phyloP scores from a whole-genome alignment of 2,329 filamentous ascomycete species.

The Curvularia sp. region DNA sequence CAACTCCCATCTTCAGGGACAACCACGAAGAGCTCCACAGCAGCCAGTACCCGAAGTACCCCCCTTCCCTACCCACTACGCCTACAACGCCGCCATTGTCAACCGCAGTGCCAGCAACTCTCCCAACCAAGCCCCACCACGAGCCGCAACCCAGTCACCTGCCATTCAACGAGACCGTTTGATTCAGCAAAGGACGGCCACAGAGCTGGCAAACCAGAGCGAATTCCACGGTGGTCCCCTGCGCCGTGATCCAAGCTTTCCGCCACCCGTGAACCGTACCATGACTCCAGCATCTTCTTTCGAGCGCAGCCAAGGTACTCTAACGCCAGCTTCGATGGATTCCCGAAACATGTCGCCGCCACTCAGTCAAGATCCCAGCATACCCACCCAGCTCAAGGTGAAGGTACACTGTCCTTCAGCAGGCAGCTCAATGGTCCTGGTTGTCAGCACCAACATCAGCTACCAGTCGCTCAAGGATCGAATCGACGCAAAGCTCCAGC shows the following conservation, averaged over 20 bases:
- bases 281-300: conserved; percentile 51
- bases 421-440: conserved; percentile 90
- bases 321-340: conserved; percentile 49
- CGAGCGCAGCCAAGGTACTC: conserved; percentile 44
- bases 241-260: conserved; percentile 42
- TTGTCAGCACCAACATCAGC: conserved; percentile 93
- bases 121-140: conserved; percentile 73
- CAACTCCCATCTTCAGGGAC: conserved; percentile 65
- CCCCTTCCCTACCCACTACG: conserved; percentile 64
- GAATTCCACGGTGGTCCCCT: conserved; percentile 40
- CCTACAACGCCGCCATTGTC: conserved; percentile 66
- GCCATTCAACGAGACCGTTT: conserved; percentile 68
- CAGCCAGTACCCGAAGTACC: conserved; percentile 53
- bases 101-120: conserved; percentile 84
- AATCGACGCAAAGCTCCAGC: conserved; percentile 91
- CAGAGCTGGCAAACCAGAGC: conserved; percentile 52
- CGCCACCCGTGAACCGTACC: conserved; percentile 36
- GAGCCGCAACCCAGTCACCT: conserved; percentile 74
- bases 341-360: conserved; percentile 51
- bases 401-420: conserved; percentile 83
- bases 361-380: conserved; percentile 39
- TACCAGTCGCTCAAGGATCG: conserved; percentile 93
- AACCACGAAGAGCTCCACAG: conserved; percentile 59
- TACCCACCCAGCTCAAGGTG: conserved; percentile 85
- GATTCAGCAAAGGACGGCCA: conserved; percentile 49